Percentiles rank a stretch among this genome's conserved stretches.
Evolutionary conservation across 2,329 filamentous ascomycete genomes (phyloP).

Genomic region (Fusarium secorum): DNA sequence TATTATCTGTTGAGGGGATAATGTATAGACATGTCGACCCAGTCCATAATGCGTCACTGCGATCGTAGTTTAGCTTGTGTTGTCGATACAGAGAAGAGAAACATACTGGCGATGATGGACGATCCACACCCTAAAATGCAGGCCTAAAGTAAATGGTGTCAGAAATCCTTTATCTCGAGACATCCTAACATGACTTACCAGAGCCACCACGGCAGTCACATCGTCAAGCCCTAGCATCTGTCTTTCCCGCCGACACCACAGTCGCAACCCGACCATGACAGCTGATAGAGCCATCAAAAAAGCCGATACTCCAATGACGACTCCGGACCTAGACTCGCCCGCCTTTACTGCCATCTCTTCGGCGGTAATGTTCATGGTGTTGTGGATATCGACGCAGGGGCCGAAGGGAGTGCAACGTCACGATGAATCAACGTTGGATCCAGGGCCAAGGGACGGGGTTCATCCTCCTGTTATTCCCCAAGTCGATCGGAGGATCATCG

Average conservation of each 20-base stretch:
- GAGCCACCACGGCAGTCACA: background rate
- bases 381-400: background rate
- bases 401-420: background rate
- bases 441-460: background rate
- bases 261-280: slow-evolving; percentile 14
- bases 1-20: background rate
- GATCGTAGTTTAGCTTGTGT: background rate
- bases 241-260: slow-evolving; percentile 15
- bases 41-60: slow-evolving; percentile 34
- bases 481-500: background rate
- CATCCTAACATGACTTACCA: background rate
- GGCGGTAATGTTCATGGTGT: background rate
- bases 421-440: background rate
- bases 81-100: accelerated
- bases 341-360: background rate
- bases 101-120: slow-evolving; percentile 19
- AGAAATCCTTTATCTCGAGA: accelerated
- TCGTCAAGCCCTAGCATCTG: slow-evolving; percentile 21
- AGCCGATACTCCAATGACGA: background rate
- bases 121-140: slow-evolving; percentile 14
- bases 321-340: background rate
- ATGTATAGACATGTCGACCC: slow-evolving; percentile 21
- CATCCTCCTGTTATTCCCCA: background rate
- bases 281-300: slow-evolving; percentile 5
- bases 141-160: background rate